Evolutionary conservation across 345 rosid species (phyloP).

Genomic region (Camelina laxa): DNA sequence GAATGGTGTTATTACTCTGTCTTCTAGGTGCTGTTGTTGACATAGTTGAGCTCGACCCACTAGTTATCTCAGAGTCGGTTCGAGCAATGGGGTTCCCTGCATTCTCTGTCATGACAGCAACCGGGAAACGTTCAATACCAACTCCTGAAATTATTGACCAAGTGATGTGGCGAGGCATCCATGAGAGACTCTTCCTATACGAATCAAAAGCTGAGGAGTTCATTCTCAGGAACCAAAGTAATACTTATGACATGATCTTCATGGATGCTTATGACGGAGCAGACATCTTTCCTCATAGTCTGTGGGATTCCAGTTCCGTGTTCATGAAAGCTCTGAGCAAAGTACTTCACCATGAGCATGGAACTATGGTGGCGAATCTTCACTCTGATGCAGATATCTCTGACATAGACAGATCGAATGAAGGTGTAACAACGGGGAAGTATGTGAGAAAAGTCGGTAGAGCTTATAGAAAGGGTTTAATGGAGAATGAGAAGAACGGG

Average conservation of each 20-base stretch:
- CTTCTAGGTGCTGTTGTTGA: constrained; percentile 72
- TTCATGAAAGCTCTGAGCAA: constrained; percentile 65
- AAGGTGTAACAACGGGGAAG: constrained; percentile 51
- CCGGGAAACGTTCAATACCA: constrained; percentile 52
- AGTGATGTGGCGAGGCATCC: constrained; percentile 81
- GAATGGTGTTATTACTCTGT: not conserved
- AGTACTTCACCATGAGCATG: constrained; percentile 69
- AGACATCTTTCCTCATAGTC: constrained; percentile 79
- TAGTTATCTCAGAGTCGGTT: constrained; percentile 80
- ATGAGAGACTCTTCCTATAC: constrained; percentile 77
- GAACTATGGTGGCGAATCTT: constrained; percentile 88
- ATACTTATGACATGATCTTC: constrained; percentile 70
- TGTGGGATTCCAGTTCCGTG: constrained; percentile 75
- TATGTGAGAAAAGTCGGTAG: constrained; percentile 60
- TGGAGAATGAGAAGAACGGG: constrained; percentile 49
- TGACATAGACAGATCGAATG: constrained; percentile 35
- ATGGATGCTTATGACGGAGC: constrained; percentile 96
- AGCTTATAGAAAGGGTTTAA: constrained; percentile 64
- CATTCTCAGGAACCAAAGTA: constrained; percentile 47
- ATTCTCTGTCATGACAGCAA: constrained; percentile 58
- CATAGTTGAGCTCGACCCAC: constrained; percentile 81
- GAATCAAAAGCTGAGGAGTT: constrained; percentile 84
- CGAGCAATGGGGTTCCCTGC: constrained; percentile 88
- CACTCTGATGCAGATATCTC: constrained; percentile 63
- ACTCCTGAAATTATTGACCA: constrained; percentile 56